phyloP scores from a whole-genome alignment of 306 rosid species.

The Begonia peltatifolia region DNA sequence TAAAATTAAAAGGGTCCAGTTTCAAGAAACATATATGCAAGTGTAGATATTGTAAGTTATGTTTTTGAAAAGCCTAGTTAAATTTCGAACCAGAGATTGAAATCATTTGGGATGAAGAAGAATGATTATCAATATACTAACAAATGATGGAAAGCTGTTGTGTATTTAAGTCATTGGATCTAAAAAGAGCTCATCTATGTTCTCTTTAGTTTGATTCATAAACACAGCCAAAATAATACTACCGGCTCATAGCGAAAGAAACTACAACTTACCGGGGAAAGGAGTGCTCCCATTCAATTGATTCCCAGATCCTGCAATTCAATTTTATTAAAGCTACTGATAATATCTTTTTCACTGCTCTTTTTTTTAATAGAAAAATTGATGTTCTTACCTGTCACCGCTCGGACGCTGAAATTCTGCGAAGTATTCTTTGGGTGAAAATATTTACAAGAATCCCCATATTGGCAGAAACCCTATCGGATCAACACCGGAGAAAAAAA shows the following conservation, averaged over 20 bases:
- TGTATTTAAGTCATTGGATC: too few relatives aligned
- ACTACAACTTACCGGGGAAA: constrained; percentile 20
- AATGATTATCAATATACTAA: too few relatives aligned
- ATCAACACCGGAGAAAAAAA: background rate
- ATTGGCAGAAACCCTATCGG: constrained; percentile 47
- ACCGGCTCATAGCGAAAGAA: background rate
- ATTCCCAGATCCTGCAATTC: constrained; percentile 12
- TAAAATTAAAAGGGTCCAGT: background rate
- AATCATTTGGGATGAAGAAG: too few relatives aligned
- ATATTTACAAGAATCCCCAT: constrained; percentile 63
- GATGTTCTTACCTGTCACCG: constrained; percentile 16
- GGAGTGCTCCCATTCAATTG: constrained; percentile 15
- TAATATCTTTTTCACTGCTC: too few relatives aligned
- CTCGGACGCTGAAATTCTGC: constrained; percentile 16
- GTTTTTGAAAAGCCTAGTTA: too few relatives aligned
- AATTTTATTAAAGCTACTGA: too few relatives aligned
- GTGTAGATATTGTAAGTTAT: too few relatives aligned
- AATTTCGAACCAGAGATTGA: too few relatives aligned
- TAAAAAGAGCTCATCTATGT: too few relatives aligned
- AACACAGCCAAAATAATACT: too few relatives aligned
- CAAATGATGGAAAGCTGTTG: too few relatives aligned
- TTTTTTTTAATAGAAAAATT: background rate
- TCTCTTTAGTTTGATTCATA: too few relatives aligned
- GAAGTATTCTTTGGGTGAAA: constrained; percentile 42
- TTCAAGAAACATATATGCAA: background rate